A percentile compares a stretch with the other conserved stretches of the same genome.
Conservation (phyloP, 2,329 filamentous ascomycete species). For the Daldinia sp. region DNA sequence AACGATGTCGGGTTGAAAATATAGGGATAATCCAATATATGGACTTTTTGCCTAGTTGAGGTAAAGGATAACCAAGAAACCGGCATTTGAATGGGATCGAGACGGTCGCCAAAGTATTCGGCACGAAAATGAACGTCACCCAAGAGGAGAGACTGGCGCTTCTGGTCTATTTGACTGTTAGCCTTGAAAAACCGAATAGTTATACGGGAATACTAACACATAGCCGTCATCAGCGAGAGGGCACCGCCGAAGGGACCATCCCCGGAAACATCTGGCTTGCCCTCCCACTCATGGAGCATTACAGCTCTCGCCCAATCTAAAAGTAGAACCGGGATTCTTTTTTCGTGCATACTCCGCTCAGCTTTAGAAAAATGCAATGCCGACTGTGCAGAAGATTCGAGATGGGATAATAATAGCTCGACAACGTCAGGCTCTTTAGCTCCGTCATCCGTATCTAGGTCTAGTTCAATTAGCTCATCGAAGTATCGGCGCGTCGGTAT, state of each 20-base stretch:
- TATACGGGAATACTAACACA: constrained; percentile 65
- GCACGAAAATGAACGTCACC: constrained; percentile 75
- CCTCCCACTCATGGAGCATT: constrained; percentile 83
- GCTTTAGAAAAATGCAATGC: constrained; percentile 58
- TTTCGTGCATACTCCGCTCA: constrained; percentile 65
- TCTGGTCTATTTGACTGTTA: constrained; percentile 60
- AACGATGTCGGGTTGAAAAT: constrained; percentile 77
- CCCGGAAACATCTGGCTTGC: constrained; percentile 72
- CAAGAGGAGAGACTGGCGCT: constrained; percentile 69
- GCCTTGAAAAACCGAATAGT: constrained; percentile 19
- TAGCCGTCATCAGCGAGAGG: constrained; percentile 73
- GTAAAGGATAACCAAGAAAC: constrained; percentile 72
- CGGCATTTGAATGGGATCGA: constrained; percentile 79
- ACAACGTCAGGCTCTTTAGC: constrained; percentile 54
- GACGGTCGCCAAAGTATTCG: constrained; percentile 76
- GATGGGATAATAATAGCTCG: constrained; percentile 59
- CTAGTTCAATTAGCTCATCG: constrained; percentile 53
- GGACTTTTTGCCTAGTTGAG: constrained; percentile 69
- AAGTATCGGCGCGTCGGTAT: constrained; percentile 63
- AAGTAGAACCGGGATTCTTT: constrained; percentile 62
- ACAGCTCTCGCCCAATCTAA: constrained; percentile 79
- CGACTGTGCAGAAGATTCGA: constrained; percentile 60
- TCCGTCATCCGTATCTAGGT: constrained; percentile 48
- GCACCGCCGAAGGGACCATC: constrained; percentile 80
- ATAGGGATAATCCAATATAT: constrained; percentile 82